Evolutionary conservation across 495 filamentous ascomycete genomes (phyloP).

Genomic region (Neurospora sp.): DNA sequence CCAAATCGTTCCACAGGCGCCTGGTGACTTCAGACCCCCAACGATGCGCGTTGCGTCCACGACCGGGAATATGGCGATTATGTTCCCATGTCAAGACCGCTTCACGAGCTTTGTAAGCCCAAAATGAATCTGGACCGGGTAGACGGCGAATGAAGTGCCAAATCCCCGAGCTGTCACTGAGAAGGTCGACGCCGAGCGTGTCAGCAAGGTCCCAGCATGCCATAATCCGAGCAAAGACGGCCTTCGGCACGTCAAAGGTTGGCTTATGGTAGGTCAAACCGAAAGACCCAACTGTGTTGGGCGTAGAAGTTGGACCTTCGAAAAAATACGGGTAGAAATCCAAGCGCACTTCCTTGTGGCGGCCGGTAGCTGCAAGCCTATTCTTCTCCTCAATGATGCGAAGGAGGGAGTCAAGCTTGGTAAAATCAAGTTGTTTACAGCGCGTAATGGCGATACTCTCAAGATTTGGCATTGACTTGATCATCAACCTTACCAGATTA

Average conservation of each 20-base stretch:
- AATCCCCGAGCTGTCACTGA: conserved; percentile 15
- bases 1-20: conserved; percentile 9
- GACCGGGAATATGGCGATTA: not conserved
- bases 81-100: conserved; percentile 3
- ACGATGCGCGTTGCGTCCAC: not conserved
- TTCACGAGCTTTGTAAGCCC: conserved; percentile 19
- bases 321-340: conserved; percentile 19
- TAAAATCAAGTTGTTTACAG: conserved; percentile 17
- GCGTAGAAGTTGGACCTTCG: conserved; percentile 4
- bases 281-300: conserved; percentile 7
- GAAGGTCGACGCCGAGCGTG: conserved; percentile 15
- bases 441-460: conserved; percentile 11
- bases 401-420: conserved; percentile 10
- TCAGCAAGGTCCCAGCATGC: not conserved
- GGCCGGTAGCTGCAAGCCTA: not conserved
- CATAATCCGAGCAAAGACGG: conserved; percentile 6
- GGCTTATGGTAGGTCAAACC: conserved; percentile 18
- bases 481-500: conserved; percentile 8
- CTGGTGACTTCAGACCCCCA: not conserved
- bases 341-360: conserved; percentile 2
- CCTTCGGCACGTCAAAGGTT: conserved; percentile 15
- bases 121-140: conserved; percentile 17
- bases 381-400: not conserved
- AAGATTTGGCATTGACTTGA: conserved; percentile 17
- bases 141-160: conserved; percentile 16